Evolutionary conservation across 176 grass and related monocot species (phyloP), one percentile per base, ranked within the genome.

Genomic region (Aegilops longissima): DNA sequence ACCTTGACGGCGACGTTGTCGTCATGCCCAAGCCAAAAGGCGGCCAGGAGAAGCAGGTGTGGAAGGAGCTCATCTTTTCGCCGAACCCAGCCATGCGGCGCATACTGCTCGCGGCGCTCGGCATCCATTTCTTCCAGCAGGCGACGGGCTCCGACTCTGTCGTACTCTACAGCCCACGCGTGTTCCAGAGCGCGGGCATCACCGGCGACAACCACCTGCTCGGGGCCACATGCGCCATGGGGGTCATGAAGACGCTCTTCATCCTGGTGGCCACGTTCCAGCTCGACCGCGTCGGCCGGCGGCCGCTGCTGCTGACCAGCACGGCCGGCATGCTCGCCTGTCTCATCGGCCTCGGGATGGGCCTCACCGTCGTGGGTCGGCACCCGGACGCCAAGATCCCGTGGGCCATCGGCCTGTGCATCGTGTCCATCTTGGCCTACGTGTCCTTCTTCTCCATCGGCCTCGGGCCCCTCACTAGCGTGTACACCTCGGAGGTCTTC

Each of bases 381-480:
- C 68, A 91, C 68, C 80, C 80, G 2, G 70, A 74, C 42, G 58
- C 39, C 23, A 89, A 54, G 61, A 9, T 89, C 5, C 45, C 77
- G 0, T 93, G 91, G 93, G 91, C 91, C 33, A 24, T 89, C 30
- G 91, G 58, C 13, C 56, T 95, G 47, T 95, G 83, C 82, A 91
- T 95, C 66, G 30, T 27, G 13, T 89, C 88, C 51, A 54, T 79
- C 35, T 42, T 95, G 16, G 34, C 87, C 39, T 95, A 76, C 70
- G 91, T 95, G 16, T 79, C 90, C 0, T 95, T 92, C 80, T 95
- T 95, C 93, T 95, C 93, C 1, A 91, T 93, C 47, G 93, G 93
- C 0, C 86, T 95, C 5, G 93, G 93, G 0, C 91, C 93, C 80
- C 82, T 95, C 20, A 25, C 84, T 1, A 61, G 71, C 23, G 91